phyloP scores from a whole-genome alignment of 192 early-diverging fungal genomes.

The Umbelopsis sp. region DNA sequence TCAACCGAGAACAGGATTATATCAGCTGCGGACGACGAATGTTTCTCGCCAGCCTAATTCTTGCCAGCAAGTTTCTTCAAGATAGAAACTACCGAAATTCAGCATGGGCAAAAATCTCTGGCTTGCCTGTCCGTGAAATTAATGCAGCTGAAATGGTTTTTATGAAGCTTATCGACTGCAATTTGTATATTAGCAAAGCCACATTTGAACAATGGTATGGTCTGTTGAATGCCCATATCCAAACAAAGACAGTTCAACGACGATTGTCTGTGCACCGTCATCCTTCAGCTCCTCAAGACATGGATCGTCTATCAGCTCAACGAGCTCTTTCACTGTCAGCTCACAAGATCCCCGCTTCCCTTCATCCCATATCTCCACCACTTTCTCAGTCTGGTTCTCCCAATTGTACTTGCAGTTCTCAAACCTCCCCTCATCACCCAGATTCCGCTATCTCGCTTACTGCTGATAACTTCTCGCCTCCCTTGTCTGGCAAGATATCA shows the following conservation, averaged over 20 bases:
- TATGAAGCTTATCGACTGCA: conserved; percentile 78
- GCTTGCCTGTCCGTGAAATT: conserved; percentile 78
- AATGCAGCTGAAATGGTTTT: conserved; percentile 85
- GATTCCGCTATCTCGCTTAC: conserved; percentile 12
- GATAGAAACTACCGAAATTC: conserved; percentile 88
- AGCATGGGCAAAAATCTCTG: conserved; percentile 92
- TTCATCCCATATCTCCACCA: conserved; percentile 7
- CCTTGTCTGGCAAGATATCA: conserved; percentile 21
- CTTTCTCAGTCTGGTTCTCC: conserved; percentile 9
- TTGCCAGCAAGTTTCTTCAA: conserved; percentile 89
- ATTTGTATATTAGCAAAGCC: conserved; percentile 62
- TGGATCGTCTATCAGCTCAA: neutral
- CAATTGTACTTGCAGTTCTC: neutral
- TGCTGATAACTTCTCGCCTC: conserved; percentile 17
- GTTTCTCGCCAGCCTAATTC: conserved; percentile 82
- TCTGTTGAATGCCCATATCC: conserved; percentile 30
- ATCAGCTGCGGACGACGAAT: conserved; percentile 79
- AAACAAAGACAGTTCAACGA: conserved; percentile 3
- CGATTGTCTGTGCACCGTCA: neutral
- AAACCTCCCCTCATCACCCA: neutral
- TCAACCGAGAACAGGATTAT: conserved; percentile 30
- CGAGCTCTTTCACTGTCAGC: neutral
- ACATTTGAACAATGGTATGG: conserved; percentile 46
- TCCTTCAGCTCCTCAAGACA: neutral
- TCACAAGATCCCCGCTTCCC: neutral